A percentile compares a stretch with the other conserved stretches of the same genome.
Conservation (phyloP, 2,329 filamentous ascomycete species). For the Clarireedia homoeocarpa region DNA sequence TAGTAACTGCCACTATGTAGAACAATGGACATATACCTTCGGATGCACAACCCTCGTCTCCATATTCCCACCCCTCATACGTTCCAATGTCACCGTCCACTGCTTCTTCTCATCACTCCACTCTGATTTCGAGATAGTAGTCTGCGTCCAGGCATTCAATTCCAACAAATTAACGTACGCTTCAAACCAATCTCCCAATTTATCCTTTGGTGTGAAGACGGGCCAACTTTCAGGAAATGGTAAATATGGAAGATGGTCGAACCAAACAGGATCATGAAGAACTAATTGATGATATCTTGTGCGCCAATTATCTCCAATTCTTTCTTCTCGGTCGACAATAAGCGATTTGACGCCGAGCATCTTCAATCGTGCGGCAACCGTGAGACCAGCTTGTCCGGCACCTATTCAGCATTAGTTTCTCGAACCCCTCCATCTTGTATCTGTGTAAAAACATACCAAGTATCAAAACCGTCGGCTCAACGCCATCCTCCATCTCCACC, state of each 20-base stretch:
- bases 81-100: slow-evolving; percentile 49
- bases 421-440: background rate
- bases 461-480: slow-evolving; percentile 48
- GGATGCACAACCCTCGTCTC: slow-evolving; percentile 11
- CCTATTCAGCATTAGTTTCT: slow-evolving; percentile 45
- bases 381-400: slow-evolving; percentile 53
- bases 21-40: slow-evolving; percentile 5
- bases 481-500: slow-evolving; percentile 34
- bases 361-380: slow-evolving; percentile 50
- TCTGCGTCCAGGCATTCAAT: slow-evolving; percentile 56
- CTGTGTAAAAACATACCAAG: slow-evolving; percentile 39
- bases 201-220: slow-evolving; percentile 64
- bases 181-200: slow-evolving; percentile 61
- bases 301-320: slow-evolving; percentile 58
- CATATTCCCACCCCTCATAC: slow-evolving; percentile 24
- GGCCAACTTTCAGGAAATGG: slow-evolving; percentile 59
- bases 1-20: background rate
- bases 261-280: slow-evolving; percentile 56
- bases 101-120: slow-evolving; percentile 38
- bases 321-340: slow-evolving; percentile 48
- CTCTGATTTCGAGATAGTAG: slow-evolving; percentile 37
- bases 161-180: slow-evolving; percentile 55
- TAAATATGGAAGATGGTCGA: slow-evolving; percentile 55
- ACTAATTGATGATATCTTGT: slow-evolving; percentile 57
- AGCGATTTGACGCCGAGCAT: slow-evolving; percentile 48